Evolutionary conservation across 2,329 filamentous ascomycete genomes (phyloP).

Genomic region (Claviceps cyperi): DNA sequence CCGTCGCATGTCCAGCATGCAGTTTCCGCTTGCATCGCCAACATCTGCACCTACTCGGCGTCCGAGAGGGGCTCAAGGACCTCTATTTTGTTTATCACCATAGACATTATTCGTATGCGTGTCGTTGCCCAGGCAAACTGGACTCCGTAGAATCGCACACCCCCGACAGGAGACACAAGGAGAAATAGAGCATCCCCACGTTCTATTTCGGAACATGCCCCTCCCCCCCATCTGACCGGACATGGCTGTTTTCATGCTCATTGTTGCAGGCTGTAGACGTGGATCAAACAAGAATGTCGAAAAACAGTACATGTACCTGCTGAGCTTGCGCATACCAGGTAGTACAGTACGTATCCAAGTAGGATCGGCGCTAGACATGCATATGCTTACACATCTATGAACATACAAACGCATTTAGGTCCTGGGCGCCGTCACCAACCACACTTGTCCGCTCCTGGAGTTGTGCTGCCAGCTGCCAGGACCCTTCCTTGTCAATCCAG

Average conservation of each 20-base stretch:
- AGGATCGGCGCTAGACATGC: too few species aligned
- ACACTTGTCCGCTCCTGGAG: neutral
- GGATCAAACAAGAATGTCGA: neutral
- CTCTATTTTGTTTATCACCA: neutral
- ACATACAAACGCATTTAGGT: neutral
- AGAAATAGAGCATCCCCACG: constrained; percentile 1
- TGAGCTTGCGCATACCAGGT: neutral
- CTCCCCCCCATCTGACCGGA: neutral
- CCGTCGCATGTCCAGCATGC: neutral
- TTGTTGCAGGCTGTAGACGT: neutral
- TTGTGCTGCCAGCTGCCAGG: neutral
- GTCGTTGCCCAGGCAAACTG: neutral
- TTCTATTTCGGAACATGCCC: constrained; percentile 5
- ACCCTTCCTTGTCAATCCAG: neutral
- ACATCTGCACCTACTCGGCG: neutral
- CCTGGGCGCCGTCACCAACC: neutral
- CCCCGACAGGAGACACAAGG: neutral
- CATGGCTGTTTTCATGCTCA: constrained; percentile 1
- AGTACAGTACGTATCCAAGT: neutral
- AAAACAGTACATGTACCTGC: neutral
- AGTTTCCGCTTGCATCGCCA: neutral
- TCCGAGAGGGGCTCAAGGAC: neutral
- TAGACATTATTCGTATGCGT: neutral
- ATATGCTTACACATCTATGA: too few species aligned
- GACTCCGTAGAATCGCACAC: neutral